Evolutionary conservation across 2,329 filamentous ascomycete species (phyloP).

Genomic region (Fusarium devonianum): DNA sequence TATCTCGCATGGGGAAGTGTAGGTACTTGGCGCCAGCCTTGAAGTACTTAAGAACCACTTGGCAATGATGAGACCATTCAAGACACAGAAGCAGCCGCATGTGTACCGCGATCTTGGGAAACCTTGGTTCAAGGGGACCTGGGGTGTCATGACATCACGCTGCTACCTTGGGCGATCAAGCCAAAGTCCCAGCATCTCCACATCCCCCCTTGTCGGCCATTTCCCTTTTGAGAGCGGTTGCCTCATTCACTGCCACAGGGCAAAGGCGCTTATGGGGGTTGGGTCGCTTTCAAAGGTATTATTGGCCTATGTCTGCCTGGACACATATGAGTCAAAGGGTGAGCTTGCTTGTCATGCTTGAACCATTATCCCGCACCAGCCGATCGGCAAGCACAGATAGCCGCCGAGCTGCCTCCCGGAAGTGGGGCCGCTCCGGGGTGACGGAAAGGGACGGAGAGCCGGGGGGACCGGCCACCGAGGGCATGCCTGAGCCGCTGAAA

Average conservation of each 20-base stretch:
- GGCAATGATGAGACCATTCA: no score
- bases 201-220: conserved; percentile 15
- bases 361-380: no score
- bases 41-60: conserved; percentile 8
- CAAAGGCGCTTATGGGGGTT: conserved; percentile 36
- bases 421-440: no score
- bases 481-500: no score
- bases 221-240: conserved; percentile 32
- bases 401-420: no score
- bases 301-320: conserved; percentile 32
- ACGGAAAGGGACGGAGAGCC: no score
- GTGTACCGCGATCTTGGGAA: conserved; percentile 12
- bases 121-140: conserved; percentile 5
- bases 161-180: no score
- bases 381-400: no score
- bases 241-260: conserved; percentile 45
- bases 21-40: conserved; percentile 16
- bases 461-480: no score
- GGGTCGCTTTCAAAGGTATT: background rate
- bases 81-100: conserved; percentile 10
- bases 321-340: conserved; percentile 16
- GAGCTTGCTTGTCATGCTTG: background rate
- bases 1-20: conserved; percentile 3
- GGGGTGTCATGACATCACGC: no score
- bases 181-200: conserved; percentile 8